Conservation (phyloP, 1,284 basidiomycete genomes). For the Trichosporon asahii region DNA sequence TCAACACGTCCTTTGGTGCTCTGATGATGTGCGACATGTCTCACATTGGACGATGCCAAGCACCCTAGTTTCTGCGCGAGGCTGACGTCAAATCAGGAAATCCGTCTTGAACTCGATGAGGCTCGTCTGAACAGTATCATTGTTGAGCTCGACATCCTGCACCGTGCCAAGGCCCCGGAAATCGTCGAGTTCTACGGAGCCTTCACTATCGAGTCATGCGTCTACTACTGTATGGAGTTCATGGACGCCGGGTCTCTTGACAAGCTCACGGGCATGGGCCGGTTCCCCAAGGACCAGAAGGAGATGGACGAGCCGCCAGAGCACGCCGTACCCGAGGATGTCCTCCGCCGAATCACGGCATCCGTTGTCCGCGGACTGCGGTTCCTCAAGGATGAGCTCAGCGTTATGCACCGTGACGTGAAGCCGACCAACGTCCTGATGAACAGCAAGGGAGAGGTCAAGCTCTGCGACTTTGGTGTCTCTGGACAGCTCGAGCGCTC, state of each 20-base stretch:
- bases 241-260: constrained; percentile 97
- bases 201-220: constrained; percentile 97
- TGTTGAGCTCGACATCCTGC: constrained; percentile 97
- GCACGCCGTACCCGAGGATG: constrained; percentile 68
- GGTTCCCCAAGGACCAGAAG: constrained; percentile 1
- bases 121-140: constrained; percentile 93
- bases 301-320: constrained; percentile 9
- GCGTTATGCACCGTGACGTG: constrained; percentile 91
- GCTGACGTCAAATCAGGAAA: constrained; percentile 65
- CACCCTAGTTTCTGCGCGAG: not conserved
- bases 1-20: not conserved
- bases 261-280: constrained; percentile 63
- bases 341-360: constrained; percentile 77
- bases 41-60: not conserved
- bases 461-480: constrained; percentile 97
- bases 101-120: constrained; percentile 92
- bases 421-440: constrained; percentile 97
- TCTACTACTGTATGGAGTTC: constrained; percentile 99
- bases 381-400: constrained; percentile 92
- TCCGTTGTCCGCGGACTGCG: constrained; percentile 86
- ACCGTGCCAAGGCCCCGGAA: constrained; percentile 82
- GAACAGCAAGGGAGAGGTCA: constrained; percentile 82
- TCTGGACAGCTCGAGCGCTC: constrained; percentile 95
- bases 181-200: constrained; percentile 99
- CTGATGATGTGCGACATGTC: not conserved